Conservation (phyloP, 2,329 filamentous ascomycete genomes). For the Polychaeton citri region DNA sequence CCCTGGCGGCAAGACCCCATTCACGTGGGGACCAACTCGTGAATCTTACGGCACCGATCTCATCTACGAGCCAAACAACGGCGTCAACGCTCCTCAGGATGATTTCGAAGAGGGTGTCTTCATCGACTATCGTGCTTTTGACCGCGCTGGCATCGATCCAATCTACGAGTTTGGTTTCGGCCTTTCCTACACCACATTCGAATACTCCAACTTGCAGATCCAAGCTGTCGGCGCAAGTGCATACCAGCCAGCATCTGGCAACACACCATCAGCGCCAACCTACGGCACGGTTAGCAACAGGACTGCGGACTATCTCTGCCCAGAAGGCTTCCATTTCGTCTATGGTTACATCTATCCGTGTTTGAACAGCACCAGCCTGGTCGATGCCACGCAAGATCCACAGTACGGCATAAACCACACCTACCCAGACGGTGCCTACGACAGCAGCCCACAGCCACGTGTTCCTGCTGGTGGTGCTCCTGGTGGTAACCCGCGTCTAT, state of each 20-base stretch:
- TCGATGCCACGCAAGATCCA: slow-evolving; percentile 43
- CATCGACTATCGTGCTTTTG: slow-evolving; percentile 70
- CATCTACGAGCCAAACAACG: slow-evolving; percentile 58
- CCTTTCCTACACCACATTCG: slow-evolving; percentile 66
- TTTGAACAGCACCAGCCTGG: slow-evolving; percentile 49
- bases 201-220: slow-evolving; percentile 55
- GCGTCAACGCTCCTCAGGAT: slow-evolving; percentile 50
- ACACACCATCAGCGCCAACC: slow-evolving; percentile 48
- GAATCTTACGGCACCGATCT: slow-evolving; percentile 57
- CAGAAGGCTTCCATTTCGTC: slow-evolving; percentile 40
- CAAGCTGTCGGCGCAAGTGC: slow-evolving; percentile 33
- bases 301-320: slow-evolving; percentile 55
- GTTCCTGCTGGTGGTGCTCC: slow-evolving; percentile 44
- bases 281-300: slow-evolving; percentile 53
- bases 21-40: slow-evolving; percentile 60
- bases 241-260: slow-evolving; percentile 49
- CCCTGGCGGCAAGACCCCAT: slow-evolving; percentile 58
- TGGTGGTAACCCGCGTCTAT: slow-evolving; percentile 50
- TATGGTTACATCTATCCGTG: slow-evolving; percentile 57
- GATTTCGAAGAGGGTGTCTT: slow-evolving; percentile 67
- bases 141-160: slow-evolving; percentile 50
- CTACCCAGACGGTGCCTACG: slow-evolving; percentile 41
- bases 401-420: slow-evolving; percentile 52
- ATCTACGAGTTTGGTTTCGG: slow-evolving; percentile 75
- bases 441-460: slow-evolving; percentile 45